Conservation (phyloP, 2,329 filamentous ascomycete genomes). For the Ascochyta viciae-villosae region DNA sequence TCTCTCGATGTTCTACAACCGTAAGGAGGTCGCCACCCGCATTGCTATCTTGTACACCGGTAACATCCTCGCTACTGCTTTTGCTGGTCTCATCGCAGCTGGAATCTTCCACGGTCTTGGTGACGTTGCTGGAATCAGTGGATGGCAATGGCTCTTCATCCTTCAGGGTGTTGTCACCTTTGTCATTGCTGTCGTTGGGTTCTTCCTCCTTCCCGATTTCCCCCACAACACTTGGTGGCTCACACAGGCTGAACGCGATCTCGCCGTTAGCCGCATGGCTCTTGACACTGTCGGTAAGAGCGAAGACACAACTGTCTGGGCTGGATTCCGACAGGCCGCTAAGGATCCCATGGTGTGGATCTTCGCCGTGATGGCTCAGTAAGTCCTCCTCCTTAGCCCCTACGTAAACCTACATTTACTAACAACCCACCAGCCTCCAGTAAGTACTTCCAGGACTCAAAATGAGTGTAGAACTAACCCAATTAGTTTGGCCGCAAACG, state of each 20-base stretch:
- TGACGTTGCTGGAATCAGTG: slow-evolving; percentile 61
- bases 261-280: slow-evolving; percentile 47
- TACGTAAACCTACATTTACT: too few relatives aligned
- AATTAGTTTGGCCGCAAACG: slow-evolving; percentile 41
- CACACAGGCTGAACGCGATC: slow-evolving; percentile 48
- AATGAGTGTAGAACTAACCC: too few relatives aligned
- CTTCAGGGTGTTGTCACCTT: slow-evolving; percentile 73
- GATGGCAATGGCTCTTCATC: slow-evolving; percentile 74
- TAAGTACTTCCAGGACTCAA: too few relatives aligned
- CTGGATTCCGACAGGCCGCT: slow-evolving; percentile 50
- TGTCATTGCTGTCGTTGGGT: slow-evolving; percentile 63
- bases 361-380: slow-evolving; percentile 47
- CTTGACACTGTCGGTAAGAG: slow-evolving; percentile 50
- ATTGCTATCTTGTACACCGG: slow-evolving; percentile 73
- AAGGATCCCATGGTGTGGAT: slow-evolving; percentile 51
- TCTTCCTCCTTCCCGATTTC: slow-evolving; percentile 71
- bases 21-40: slow-evolving; percentile 70
- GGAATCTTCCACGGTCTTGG: slow-evolving; percentile 72
- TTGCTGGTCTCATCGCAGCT: slow-evolving; percentile 67
- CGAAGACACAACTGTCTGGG: slow-evolving; percentile 50
- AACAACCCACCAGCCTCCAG: too few relatives aligned
- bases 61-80: slow-evolving; percentile 73
- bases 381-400: too few relatives aligned
- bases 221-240: slow-evolving; percentile 58
- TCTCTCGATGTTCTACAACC: slow-evolving; percentile 71